These are phyloP conservation scores for Blepharisma undulans DNA, from an alignment of 169 alveolate species.

Conservation along the genomic window DNA sequence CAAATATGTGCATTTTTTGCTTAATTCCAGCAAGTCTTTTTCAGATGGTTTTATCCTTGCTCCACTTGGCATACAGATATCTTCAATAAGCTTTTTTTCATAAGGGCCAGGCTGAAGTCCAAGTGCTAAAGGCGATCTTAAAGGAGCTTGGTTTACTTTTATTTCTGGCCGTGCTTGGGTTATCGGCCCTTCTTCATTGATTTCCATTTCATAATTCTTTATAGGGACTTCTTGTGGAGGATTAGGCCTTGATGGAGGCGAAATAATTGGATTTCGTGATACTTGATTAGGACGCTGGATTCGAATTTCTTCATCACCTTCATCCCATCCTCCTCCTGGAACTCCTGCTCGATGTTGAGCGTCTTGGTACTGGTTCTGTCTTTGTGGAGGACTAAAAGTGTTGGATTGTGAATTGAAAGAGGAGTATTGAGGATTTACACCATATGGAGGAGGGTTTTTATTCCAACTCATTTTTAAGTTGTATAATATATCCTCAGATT, in stretches of 20 bases:
- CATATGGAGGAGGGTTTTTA: slow-evolving; percentile 35
- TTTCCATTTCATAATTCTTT: background rate
- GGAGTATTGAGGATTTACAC: slow-evolving; percentile 36
- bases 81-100: slow-evolving; percentile 24
- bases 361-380: background rate
- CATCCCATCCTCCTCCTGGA: slow-evolving; percentile 44
- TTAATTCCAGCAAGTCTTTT: background rate
- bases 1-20: slow-evolving; percentile 5
- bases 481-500: no score
- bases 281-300: background rate
- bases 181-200: background rate
- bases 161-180: background rate
- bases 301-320: background rate
- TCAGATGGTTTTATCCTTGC: slow-evolving; percentile 28
- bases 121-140: background rate
- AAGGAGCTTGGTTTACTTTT: background rate
- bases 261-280: background rate
- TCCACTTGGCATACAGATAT: slow-evolving; percentile 19
- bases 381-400: background rate
- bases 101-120: background rate
- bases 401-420: background rate
- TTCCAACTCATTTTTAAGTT: slow-evolving; percentile 32
- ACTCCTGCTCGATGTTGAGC: background rate
- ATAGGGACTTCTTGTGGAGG: background rate
- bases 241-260: background rate